Evolutionary conservation across 257 asterid species (phyloP), one percentile per base, ranked within the genome.

Genomic region (Haberlea rhodopensis): DNA sequence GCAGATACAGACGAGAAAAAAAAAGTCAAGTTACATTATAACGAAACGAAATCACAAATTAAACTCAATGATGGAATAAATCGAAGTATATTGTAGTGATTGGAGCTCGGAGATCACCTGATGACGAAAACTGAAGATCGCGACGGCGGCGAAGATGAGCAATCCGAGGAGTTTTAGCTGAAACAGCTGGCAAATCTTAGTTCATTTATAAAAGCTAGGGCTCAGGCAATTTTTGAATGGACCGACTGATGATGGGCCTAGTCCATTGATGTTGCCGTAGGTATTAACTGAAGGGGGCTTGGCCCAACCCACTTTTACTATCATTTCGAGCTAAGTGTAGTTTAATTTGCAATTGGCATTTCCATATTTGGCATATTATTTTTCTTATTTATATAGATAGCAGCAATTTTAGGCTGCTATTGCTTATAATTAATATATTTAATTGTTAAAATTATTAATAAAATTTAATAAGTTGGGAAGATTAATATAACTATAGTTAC

Each of bases 131-230:
- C 18, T 37, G 48, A 18, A 13, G 54, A 1, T 8, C 23, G 18
- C 29, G 9, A 43, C 76, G 53, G 43, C 75, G 78, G 68, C 75
- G 29, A 56, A 1, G 62, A 57, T 32, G 37, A 52, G 54, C 65
- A 20, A 53, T 10, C 27, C 2, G 66, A 45, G 28, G 40, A 71
- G 80, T 59, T 61, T 57, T 62, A 13, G 58, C 13, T n/a, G n/a
- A n/a, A n/a, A n/a, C 57, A 13, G 58, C 4, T 18, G 28, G 16
- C 0, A 3, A 3, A 16, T 20, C 22, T 43, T 20, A 0, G 27
- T 4, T 6, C 52, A 8, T 15, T 1, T 28, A 56, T 31, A 48
- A 63, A 46, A 51, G 26, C 70, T 77, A 59, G 83, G 71, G 62
- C 55, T 75, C 13, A 3, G 46, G 1, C 48, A 13, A 13, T 2